Evolutionary conservation across 2,329 filamentous ascomycete genomes (phyloP).

Genomic region (Chaetomiaceae sp.): DNA sequence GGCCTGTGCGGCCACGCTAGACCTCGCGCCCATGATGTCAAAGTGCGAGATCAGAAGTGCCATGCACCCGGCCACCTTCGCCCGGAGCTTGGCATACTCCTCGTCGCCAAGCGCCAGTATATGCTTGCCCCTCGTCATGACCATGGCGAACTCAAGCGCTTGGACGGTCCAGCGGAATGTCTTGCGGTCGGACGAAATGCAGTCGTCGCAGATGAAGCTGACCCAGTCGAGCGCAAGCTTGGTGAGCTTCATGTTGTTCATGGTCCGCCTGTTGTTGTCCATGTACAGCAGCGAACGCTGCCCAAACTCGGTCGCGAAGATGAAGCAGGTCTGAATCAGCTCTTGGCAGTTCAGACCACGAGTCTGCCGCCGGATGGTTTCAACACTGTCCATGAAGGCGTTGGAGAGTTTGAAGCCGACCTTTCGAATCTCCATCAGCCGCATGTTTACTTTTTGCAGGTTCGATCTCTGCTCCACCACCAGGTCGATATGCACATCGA

Average conservation of each 20-base stretch:
- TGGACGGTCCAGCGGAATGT: slow-evolving; percentile 97
- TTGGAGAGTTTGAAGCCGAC: slow-evolving; percentile 96
- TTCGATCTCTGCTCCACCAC: slow-evolving; percentile 91
- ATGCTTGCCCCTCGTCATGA: slow-evolving; percentile 89
- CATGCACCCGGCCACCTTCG: slow-evolving; percentile 96
- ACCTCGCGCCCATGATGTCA: slow-evolving; percentile 96
- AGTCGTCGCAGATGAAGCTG: slow-evolving; percentile 96
- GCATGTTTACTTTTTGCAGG: slow-evolving; percentile 81
- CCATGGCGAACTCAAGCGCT: slow-evolving; percentile 93
- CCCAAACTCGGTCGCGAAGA: slow-evolving; percentile 98
- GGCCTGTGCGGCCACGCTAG: slow-evolving; percentile 85
- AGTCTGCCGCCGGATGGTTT: slow-evolving; percentile 83
- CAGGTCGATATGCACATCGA: slow-evolving; percentile 79
- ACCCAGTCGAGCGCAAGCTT: slow-evolving; percentile 95
- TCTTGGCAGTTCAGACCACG: slow-evolving; percentile 83
- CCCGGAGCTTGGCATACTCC: slow-evolving; percentile 75
- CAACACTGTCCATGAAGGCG: slow-evolving; percentile 97
- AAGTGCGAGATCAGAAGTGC: slow-evolving; percentile 95
- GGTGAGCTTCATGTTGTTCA: slow-evolving; percentile 95
- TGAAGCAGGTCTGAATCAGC: slow-evolving; percentile 94
- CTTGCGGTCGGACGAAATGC: slow-evolving; percentile 84
- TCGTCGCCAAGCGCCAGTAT: slow-evolving; percentile 85
- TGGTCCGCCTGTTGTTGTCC: slow-evolving; percentile 88
- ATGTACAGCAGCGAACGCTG: slow-evolving; percentile 92
- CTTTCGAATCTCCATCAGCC: slow-evolving; percentile 89